phyloP scores from a whole-genome alignment of 345 rosid genomes.

The Hibiscus mutabilis region DNA sequence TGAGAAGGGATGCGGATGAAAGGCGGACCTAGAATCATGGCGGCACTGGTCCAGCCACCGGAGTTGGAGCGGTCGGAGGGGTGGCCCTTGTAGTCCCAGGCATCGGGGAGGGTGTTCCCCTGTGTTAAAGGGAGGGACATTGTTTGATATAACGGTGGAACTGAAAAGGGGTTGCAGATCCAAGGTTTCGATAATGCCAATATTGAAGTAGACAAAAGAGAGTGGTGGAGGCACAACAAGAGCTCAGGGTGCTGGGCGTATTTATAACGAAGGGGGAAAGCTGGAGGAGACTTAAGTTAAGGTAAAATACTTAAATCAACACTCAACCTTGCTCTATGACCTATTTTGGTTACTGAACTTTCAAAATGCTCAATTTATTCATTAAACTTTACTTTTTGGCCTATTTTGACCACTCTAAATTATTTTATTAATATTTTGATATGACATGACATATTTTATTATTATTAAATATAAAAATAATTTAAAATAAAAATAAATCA shows the following conservation, averaged over 20 bases:
- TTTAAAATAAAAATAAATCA: too few species aligned
- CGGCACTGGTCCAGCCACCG: conserved; percentile 1
- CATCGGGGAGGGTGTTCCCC: background rate
- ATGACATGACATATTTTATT: too few species aligned
- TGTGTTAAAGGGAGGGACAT: background rate
- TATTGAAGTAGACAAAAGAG: background rate
- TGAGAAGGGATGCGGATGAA: background rate
- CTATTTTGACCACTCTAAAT: too few species aligned
- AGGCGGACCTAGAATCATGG: background rate
- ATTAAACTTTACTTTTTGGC: too few species aligned
- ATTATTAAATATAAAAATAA: too few species aligned
- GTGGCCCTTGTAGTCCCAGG: background rate
- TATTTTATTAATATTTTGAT: too few species aligned
- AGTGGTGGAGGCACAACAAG: background rate
- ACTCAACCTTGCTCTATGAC: too few species aligned
- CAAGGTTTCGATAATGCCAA: too few species aligned
- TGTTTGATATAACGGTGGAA: background rate
- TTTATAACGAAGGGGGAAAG: background rate
- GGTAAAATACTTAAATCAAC: too few species aligned
- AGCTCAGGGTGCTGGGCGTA: background rate
- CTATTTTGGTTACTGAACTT: too few species aligned
- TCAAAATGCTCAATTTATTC: too few species aligned
- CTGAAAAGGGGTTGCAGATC: background rate
- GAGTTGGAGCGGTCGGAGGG: background rate
- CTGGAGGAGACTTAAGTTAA: too few species aligned